Conservation (phyloP, 176 grass and related monocot genomes). For the Miscanthus lutarioriparius region DNA sequence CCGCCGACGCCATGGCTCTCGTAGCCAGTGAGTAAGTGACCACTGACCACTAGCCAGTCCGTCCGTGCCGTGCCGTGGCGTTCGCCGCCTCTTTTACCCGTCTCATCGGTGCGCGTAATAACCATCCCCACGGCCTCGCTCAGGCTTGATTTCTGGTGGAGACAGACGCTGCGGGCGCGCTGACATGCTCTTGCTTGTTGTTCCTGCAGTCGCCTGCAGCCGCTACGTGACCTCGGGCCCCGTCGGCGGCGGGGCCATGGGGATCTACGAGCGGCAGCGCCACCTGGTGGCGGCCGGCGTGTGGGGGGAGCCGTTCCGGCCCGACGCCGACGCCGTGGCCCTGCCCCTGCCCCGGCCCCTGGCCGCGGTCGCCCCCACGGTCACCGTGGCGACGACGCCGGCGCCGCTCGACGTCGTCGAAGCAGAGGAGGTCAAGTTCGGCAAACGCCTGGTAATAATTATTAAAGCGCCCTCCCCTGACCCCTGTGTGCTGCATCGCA, state of each 20-base stretch:
- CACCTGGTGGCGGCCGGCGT: not conserved
- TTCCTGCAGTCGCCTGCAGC: not conserved
- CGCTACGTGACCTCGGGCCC: slow-evolving; percentile 27
- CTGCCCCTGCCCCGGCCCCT: too few species aligned
- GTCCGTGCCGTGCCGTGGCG: too few species aligned
- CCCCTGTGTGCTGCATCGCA: too few species aligned
- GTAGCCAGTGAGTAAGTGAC: too few species aligned
- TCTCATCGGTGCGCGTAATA: not conserved
- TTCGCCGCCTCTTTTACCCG: too few species aligned
- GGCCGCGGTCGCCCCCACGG: not conserved
- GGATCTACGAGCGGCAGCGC: slow-evolving; percentile 32
- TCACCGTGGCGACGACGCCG: not conserved
- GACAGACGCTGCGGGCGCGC: too few species aligned
- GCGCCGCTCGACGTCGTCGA: not conserved
- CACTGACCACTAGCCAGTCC: too few species aligned
- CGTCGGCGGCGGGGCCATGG: slow-evolving; percentile 21
- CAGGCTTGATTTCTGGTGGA: not conserved
- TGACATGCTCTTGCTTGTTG: not conserved
- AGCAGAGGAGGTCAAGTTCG: slow-evolving; percentile 17
- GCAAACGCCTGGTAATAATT: not conserved
- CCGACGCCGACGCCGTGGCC: not conserved
- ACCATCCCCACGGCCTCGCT: not conserved
- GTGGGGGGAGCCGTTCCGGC: slow-evolving; percentile 26
- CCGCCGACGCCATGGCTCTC: not conserved
- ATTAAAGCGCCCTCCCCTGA: too few species aligned